A percentile compares a stretch with the other conserved stretches of the same genome.
Evolutionary conservation across 257 asterid genomes (phyloP).

Genomic region (Solanum boliviense): DNA sequence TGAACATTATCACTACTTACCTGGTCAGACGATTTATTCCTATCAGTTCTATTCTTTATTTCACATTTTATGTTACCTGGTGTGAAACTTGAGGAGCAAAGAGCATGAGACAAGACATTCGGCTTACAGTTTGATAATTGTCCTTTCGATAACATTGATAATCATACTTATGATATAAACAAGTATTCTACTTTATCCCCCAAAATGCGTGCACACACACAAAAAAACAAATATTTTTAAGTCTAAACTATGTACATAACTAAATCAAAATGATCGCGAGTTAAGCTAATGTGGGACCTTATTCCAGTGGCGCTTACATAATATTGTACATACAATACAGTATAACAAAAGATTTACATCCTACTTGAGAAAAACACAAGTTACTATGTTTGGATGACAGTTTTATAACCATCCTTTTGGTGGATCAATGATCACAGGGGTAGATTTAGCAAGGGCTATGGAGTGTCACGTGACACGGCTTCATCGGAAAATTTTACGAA

Average conservation of each 20-base stretch:
- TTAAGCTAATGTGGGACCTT: neutral
- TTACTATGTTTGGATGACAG: neutral
- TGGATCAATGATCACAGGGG: neutral
- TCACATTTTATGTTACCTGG: constrained; percentile 21
- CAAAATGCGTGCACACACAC: neutral
- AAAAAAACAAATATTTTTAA: neutral
- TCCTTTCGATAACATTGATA: neutral
- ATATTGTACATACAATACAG: neutral
- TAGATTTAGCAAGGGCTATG: too few species aligned
- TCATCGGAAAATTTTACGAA: too few species aligned
- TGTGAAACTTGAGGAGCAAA: neutral
- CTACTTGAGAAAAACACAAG: neutral
- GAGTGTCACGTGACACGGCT: too few species aligned
- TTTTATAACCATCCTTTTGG: neutral
- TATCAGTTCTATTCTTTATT: constrained; percentile 59
- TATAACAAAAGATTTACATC: neutral
- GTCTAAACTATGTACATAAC: neutral
- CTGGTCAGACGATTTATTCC: neutral
- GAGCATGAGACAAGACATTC: neutral
- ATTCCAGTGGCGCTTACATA: neutral
- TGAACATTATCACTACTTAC: neutral
- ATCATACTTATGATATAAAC: neutral
- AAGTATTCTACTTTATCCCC: neutral
- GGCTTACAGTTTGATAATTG: neutral
- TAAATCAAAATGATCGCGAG: neutral